phyloP scores from a whole-genome alignment of 23 red algal genomes.

The Chondrus crispus region DNA sequence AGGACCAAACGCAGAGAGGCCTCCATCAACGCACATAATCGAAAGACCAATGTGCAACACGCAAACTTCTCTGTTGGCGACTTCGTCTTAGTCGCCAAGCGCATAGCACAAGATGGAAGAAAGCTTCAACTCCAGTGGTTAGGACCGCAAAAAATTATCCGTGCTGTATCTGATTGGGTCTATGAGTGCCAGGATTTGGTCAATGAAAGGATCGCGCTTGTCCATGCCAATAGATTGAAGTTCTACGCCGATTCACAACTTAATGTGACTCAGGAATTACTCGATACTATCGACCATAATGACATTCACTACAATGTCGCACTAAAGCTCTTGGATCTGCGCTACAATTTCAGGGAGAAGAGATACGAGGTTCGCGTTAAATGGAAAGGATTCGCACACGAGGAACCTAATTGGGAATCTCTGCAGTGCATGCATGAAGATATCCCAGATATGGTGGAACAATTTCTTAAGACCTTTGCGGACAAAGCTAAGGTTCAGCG shows the following conservation, averaged over 20 bases:
- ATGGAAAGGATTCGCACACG: not conserved
- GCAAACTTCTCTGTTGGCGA: not conserved
- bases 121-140: not conserved
- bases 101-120: not conserved
- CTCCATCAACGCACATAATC: not conserved
- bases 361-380: not conserved
- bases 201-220: not conserved
- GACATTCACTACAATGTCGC: not conserved
- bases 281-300: not conserved
- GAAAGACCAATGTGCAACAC: not conserved
- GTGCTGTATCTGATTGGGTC: not conserved
- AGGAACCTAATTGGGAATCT: not conserved
- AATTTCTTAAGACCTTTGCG: not conserved
- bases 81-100: not conserved
- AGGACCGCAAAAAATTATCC: not conserved
- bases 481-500: not conserved
- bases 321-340: not conserved
- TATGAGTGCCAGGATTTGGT: not conserved
- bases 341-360: not conserved
- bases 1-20: not conserved
- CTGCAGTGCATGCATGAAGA: not conserved
- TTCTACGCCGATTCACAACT: not conserved
- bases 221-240: not conserved
- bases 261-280: not conserved
- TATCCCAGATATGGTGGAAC: not conserved